These are phyloP conservation scores for Globisporangium mamillatum DNA, from an alignment of 352 stramenopile species.

Conservation along the genomic window DNA sequence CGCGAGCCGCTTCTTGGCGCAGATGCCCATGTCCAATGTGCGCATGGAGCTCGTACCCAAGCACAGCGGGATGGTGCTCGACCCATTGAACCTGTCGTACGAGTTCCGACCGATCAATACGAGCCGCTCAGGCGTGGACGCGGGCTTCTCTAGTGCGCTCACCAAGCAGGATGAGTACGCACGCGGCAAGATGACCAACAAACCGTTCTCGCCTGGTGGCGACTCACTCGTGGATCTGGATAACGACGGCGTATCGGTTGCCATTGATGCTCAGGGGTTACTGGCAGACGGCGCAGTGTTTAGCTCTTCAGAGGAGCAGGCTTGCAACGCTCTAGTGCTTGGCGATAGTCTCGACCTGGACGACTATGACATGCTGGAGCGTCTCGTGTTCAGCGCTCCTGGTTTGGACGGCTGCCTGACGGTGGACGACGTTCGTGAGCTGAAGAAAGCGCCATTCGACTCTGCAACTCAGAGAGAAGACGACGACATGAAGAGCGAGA, in stretches of 20 bases:
- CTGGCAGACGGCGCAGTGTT: conserved; percentile 16
- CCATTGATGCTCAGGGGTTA: background rate
- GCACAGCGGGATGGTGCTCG: conserved; percentile 41
- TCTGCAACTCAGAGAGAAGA: background rate
- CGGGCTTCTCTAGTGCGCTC: conserved; percentile 62
- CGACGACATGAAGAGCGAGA: background rate
- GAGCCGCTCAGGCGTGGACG: conserved; percentile 28
- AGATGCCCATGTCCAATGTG: conserved; percentile 63
- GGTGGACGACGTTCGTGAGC: conserved; percentile 32
- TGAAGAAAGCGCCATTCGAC: background rate
- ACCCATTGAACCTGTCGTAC: conserved; percentile 56
- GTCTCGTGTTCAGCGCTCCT: conserved; percentile 49
- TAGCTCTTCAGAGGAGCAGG: conserved; percentile 29
- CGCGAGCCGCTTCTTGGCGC: conserved; percentile 61
- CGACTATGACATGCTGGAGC: conserved; percentile 36
- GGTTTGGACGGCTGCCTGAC: conserved; percentile 55
- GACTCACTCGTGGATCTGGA: conserved; percentile 47
- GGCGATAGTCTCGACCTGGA: conserved; percentile 14
- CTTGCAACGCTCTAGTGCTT: conserved; percentile 40
- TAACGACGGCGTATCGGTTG: background rate
- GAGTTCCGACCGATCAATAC: conserved; percentile 48
- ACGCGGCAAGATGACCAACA: conserved; percentile 76
- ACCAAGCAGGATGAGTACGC: conserved; percentile 81
- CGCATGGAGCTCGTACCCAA: conserved; percentile 53
- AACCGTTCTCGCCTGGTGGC: conserved; percentile 63